Percentiles rank a stretch among this genome's conserved stretches.
Conservation (phyloP, 73 alveolate genomes). For the Uronychia setigera region DNA sequence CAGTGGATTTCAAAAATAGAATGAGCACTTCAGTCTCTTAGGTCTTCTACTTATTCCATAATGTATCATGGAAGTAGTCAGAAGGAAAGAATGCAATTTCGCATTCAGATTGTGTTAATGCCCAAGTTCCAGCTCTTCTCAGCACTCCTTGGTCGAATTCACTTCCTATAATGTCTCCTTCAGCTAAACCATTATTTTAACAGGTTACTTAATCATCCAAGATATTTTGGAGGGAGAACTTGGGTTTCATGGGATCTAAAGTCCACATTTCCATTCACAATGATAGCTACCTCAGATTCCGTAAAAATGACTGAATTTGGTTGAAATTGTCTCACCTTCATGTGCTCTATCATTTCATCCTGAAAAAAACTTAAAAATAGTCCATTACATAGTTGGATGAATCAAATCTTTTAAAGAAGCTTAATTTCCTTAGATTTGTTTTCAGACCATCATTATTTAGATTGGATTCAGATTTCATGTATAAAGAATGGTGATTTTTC, state of each 20-base stretch:
- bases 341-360: background rate
- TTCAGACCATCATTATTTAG: background rate
- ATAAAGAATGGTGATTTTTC: no score
- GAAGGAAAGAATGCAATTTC: background rate
- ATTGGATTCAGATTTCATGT: no score
- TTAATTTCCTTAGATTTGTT: background rate
- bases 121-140: background rate
- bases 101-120: background rate
- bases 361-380: background rate
- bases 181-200: background rate
- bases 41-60: background rate
- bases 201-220: background rate
- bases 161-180: background rate
- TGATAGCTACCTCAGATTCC: background rate
- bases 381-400: background rate
- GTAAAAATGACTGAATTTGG: background rate
- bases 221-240: background rate
- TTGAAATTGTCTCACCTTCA: background rate
- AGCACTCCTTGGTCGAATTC: background rate
- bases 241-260: background rate
- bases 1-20: background rate
- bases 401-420: background rate
- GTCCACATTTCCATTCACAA: background rate
- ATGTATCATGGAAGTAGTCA: background rate
- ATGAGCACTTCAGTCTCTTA: background rate